Evolutionary conservation across 306 rosid genomes (phyloP).

Genomic region (Luffa acutangula): DNA sequence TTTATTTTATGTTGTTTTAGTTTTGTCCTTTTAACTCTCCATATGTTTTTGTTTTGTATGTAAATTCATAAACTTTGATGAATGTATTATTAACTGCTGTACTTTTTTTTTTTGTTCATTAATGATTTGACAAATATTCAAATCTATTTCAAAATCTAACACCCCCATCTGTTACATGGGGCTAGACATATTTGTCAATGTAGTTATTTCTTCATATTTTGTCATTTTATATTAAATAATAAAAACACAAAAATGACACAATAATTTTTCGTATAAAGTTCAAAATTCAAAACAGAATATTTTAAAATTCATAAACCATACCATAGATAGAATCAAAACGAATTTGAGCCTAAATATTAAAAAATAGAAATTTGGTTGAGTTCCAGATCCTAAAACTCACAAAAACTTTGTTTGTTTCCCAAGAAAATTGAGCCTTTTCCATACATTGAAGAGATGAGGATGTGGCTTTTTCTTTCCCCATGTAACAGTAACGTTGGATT

Average conservation of each 20-base stretch:
- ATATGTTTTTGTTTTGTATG: too few species aligned
- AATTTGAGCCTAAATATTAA: background rate
- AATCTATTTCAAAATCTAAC: too few species aligned
- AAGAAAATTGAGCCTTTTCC: background rate
- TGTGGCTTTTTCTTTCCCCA: background rate
- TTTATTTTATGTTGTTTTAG: background rate
- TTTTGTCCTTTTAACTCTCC: too few species aligned
- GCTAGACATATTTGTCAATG: background rate
- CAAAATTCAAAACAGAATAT: background rate
- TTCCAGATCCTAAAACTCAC: background rate
- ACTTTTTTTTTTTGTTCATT: too few species aligned
- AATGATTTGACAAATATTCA: background rate
- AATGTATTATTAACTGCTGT: too few species aligned
- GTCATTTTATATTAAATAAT: too few species aligned
- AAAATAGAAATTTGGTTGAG: background rate
- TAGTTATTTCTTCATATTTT: too few species aligned
- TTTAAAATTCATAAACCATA: too few species aligned
- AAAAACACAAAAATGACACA: too few species aligned
- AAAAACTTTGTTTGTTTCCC: background rate
- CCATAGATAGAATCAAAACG: too few species aligned
- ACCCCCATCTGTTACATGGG: background rate
- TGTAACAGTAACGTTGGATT: background rate
- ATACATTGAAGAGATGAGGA: background rate
- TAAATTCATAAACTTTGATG: background rate
- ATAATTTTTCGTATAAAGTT: too few species aligned